Conservation (phyloP, 257 asterid species). For the Nicotiana paniculata region DNA sequence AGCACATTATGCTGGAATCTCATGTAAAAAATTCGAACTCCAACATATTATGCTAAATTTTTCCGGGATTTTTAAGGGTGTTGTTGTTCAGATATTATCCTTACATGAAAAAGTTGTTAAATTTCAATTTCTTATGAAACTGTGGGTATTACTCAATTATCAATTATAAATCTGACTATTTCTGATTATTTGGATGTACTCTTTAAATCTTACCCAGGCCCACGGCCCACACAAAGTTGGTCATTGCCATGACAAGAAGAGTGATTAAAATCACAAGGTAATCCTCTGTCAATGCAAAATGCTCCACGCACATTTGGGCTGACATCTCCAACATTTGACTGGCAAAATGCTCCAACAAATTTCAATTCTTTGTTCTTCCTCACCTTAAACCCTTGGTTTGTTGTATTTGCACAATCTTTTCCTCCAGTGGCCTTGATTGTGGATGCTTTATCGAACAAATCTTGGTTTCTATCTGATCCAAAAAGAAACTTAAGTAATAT, state of each 20-base stretch:
- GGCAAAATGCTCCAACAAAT: conserved; percentile 62
- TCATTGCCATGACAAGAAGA: conserved; percentile 53
- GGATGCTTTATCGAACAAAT: conserved; percentile 18
- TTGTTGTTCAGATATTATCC: too few relatives aligned
- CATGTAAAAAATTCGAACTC: too few relatives aligned
- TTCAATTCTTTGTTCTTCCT: conserved; percentile 32
- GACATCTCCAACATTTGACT: conserved; percentile 63
- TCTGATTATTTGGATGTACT: too few relatives aligned
- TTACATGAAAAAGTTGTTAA: too few relatives aligned
- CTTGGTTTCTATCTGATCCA: neutral
- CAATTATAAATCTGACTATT: too few relatives aligned
- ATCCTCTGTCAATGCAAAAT: conserved; percentile 50
- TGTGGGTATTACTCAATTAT: too few relatives aligned
- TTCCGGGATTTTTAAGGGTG: too few relatives aligned
- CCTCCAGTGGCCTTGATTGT: conserved; percentile 46
- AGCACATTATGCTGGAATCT: too few relatives aligned
- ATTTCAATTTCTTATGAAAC: too few relatives aligned
- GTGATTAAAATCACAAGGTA: conserved; percentile 58
- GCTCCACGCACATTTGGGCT: conserved; percentile 62
- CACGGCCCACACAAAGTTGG: conserved; percentile 58
- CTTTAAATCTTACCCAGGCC: conserved; percentile 39
- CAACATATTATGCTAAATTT: too few relatives aligned
- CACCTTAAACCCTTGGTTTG: conserved; percentile 47
- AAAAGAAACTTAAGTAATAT: neutral
- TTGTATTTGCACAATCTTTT: conserved; percentile 25